Conservation (phyloP, 169 alveolate species). For the Nephromyces sp. region DNA sequence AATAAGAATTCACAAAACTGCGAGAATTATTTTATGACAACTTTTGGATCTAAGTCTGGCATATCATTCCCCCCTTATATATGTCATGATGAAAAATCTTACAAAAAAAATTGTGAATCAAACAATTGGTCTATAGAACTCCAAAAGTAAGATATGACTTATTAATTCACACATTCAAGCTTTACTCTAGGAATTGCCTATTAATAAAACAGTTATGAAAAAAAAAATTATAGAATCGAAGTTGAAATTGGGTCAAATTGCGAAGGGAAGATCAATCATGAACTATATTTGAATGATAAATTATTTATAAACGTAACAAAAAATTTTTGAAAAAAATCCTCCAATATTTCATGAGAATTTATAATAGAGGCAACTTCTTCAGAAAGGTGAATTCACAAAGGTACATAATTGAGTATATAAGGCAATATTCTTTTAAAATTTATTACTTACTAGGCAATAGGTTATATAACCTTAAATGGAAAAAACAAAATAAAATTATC, state of each 20-base stretch:
- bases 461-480: background rate
- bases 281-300: background rate
- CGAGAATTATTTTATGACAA: background rate
- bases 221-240: background rate
- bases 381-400: slow-evolving; percentile 15
- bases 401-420: too few relatives aligned
- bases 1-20: background rate
- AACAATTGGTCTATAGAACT: too few relatives aligned
- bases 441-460: background rate
- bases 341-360: too few relatives aligned
- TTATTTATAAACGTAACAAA: background rate
- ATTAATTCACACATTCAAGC: background rate
- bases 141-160: background rate
- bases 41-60: background rate
- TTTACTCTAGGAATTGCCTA: background rate
- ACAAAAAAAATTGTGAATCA: background rate
- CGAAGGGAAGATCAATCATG: background rate
- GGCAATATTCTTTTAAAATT: too few relatives aligned
- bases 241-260: slow-evolving; percentile 16
- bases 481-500: background rate
- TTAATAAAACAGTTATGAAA: background rate
- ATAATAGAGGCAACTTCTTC: slow-evolving; percentile 1
- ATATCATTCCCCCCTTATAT: slow-evolving; percentile 11
- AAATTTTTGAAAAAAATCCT: background rate
- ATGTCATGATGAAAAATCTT: background rate